Evolutionary conservation across 768 basidiomycete genomes (phyloP).

Genomic region (Amanita subjunquillea): DNA sequence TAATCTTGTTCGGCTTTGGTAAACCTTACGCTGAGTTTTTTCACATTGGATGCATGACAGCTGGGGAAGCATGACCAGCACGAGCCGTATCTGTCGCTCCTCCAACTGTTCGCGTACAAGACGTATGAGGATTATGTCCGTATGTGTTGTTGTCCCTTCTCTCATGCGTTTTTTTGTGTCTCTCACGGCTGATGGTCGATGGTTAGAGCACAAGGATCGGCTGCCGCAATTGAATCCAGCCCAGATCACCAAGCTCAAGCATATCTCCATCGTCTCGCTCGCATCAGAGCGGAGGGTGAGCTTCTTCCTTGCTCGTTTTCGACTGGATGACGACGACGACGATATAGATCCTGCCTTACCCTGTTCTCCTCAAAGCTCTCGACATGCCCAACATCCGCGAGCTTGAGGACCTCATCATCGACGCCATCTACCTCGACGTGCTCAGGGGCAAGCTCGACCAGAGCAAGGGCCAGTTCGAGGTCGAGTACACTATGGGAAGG

Average conservation of each 20-base stretch:
- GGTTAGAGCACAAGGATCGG: slow-evolving; percentile 15
- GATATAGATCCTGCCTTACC: slow-evolving; percentile 71
- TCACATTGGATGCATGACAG: slow-evolving; percentile 25
- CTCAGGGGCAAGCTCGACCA: slow-evolving; percentile 91
- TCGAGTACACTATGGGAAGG: slow-evolving; percentile 87
- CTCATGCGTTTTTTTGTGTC: too few species aligned
- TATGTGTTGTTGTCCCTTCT: slow-evolving; percentile 20
- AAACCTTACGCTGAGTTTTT: too few species aligned
- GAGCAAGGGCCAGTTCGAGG: slow-evolving; percentile 78
- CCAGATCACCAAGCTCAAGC: slow-evolving; percentile 84
- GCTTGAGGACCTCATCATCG: slow-evolving; percentile 95
- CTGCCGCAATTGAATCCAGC: slow-evolving; percentile 61
- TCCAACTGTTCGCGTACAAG: slow-evolving; percentile 86
- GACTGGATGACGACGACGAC: too few species aligned
- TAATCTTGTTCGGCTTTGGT: too few species aligned
- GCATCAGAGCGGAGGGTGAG: slow-evolving; percentile 69
- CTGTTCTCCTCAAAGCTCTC: slow-evolving; percentile 56
- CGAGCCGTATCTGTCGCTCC: slow-evolving; percentile 45
- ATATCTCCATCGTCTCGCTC: slow-evolving; percentile 83
- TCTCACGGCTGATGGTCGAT: background rate
- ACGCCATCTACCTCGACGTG: slow-evolving; percentile 88
- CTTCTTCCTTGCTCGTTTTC: too few species aligned
- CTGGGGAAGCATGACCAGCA: slow-evolving; percentile 58
- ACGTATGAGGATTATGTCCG: slow-evolving; percentile 79
- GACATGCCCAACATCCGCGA: slow-evolving; percentile 75